phyloP scores from a whole-genome alignment of 768 basidiomycete species.

The Leccinum sublutescens region DNA sequence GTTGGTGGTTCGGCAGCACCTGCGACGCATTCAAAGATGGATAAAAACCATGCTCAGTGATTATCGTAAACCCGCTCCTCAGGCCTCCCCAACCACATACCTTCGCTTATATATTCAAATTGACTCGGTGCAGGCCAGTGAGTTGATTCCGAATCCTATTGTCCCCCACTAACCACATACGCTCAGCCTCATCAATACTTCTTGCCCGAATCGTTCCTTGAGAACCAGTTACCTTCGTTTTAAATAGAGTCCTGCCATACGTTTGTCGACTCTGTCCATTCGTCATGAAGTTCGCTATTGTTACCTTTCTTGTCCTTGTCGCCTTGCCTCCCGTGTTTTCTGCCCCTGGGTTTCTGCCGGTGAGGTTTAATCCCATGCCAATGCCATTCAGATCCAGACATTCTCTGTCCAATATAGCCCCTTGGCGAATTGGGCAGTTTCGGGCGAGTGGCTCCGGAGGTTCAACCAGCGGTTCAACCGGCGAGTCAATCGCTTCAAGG shows the following conservation, averaged over 20 bases:
- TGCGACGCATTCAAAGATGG: neutral
- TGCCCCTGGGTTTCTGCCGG: neutral
- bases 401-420: neutral
- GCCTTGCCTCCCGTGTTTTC: neutral
- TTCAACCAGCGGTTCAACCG: too few species aligned
- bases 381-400: neutral
- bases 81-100: neutral
- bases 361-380: neutral
- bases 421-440: neutral
- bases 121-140: neutral
- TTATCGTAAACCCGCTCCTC: neutral
- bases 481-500: neutral
- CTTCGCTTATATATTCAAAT: neutral
- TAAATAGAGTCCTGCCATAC: neutral
- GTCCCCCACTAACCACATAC: neutral
- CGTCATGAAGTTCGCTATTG: neutral
- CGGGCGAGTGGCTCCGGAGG: too few species aligned
- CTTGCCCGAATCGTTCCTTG: neutral
- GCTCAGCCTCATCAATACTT: neutral
- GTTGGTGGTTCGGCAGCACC: neutral
- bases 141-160: neutral
- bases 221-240: neutral
- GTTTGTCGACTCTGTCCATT: too few species aligned
- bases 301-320: neutral
- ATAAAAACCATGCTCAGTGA: neutral